Evolutionary conservation across 2,329 filamentous ascomycete genomes (phyloP).

Genomic region (Talaromyces sp.): DNA sequence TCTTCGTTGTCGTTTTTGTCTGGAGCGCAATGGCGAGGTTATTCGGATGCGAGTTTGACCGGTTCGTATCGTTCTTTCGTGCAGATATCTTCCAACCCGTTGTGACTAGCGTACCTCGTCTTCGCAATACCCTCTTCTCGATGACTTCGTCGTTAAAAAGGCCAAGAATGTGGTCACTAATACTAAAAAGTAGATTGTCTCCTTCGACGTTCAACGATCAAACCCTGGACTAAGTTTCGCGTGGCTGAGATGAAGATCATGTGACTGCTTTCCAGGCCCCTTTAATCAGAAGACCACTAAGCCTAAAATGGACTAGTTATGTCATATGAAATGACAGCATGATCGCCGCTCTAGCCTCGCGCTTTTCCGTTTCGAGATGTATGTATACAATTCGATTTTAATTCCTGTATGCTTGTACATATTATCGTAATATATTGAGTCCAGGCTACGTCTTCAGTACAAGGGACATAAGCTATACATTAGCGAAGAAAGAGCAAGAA

Average conservation of each 20-base stretch:
- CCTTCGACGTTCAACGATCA: neutral
- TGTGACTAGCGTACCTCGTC: neutral
- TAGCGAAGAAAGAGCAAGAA: neutral
- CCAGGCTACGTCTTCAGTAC: neutral
- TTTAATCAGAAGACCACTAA: neutral
- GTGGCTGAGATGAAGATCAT: slow-evolving; percentile 15
- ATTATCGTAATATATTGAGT: too few relatives aligned
- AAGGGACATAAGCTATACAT: neutral
- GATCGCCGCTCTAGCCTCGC: neutral
- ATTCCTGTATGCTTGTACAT: too few relatives aligned
- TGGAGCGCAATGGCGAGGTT: neutral
- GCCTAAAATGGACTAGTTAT: neutral
- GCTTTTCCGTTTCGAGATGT: neutral
- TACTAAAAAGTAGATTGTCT: neutral
- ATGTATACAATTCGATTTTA: too few relatives aligned
- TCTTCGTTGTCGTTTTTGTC: neutral
- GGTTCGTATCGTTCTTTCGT: neutral
- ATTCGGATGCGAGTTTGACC: neutral
- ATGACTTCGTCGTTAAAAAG: neutral
- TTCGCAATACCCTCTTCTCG: neutral
- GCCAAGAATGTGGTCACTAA: neutral
- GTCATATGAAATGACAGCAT: slow-evolving; percentile 12
- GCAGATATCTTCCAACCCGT: accelerated
- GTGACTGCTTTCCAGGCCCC: slow-evolving; percentile 12
- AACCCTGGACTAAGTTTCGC: slow-evolving; percentile 11